A percentile compares a stretch with the other conserved stretches of the same genome.
phyloP scores from a whole-genome alignment of 805 yeast genomes.

The Saturnispora kantuleensis region DNA sequence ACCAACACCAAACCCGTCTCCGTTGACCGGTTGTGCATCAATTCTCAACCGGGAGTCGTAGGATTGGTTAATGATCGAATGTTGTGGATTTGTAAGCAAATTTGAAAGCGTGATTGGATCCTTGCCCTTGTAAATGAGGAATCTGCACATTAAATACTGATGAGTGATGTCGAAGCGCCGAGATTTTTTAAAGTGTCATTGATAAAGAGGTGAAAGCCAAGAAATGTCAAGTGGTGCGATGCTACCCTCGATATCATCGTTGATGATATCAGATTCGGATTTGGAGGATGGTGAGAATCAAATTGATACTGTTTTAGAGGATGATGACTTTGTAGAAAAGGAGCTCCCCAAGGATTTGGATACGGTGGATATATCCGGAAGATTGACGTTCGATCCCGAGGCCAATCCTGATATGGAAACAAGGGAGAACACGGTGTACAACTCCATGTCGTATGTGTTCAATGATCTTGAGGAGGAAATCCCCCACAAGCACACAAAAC shows the following conservation, averaged over 20 bases:
- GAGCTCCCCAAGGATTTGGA: slow-evolving; percentile 12
- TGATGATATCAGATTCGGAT: not conserved
- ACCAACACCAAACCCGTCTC: slow-evolving; percentile 98
- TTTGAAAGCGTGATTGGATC: slow-evolving; percentile 83
- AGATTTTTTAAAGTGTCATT: not conserved
- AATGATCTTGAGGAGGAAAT: not conserved
- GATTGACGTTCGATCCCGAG: slow-evolving; percentile 14
- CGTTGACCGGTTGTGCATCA: slow-evolving; percentile 89
- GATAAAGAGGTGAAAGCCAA: too few relatives aligned
- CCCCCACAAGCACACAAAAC: slow-evolving; percentile 13
- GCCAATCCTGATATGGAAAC: slow-evolving; percentile 21
- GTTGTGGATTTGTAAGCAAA: slow-evolving; percentile 88
- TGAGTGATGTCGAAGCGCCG: not conserved
- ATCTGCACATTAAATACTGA: slow-evolving; percentile 63
- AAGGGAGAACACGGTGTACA: slow-evolving; percentile 21
- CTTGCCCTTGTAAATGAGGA: slow-evolving; percentile 82
- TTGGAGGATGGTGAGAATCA: slow-evolving; percentile 6
- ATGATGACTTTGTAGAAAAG: slow-evolving; percentile 1
- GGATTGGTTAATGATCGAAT: slow-evolving; percentile 92
- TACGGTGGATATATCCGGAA: slow-evolving; percentile 11
- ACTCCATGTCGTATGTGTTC: slow-evolving; percentile 23
- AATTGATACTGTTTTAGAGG: slow-evolving; percentile 1
- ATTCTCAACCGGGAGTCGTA: slow-evolving; percentile 82
- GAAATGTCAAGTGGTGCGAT: not conserved
- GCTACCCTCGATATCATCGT: slow-evolving; percentile 5